These are phyloP conservation scores for Aspergillus hancockii DNA, from an alignment of 495 filamentous ascomycete genomes.

Conservation along the genomic window DNA sequence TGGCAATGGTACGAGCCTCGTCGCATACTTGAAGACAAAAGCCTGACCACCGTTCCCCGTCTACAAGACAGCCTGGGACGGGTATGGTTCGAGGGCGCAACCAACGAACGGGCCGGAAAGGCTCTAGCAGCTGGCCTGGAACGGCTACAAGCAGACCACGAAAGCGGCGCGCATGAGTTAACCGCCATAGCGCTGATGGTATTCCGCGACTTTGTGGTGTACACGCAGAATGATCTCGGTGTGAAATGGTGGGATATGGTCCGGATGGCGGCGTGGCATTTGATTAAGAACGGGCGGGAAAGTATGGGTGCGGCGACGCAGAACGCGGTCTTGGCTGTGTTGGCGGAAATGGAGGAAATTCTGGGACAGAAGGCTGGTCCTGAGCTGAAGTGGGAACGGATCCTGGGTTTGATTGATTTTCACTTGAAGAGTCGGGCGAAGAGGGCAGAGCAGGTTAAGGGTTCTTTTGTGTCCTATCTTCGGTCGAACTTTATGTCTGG, in stretches of 20 bases:
- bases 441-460: conserved; percentile 29
- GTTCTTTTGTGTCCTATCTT: conserved; percentile 39
- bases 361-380: conserved; percentile 17
- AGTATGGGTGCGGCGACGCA: conserved; percentile 64
- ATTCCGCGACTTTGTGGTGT: conserved; percentile 44
- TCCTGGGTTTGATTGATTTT: conserved; percentile 30
- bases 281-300: conserved; percentile 61
- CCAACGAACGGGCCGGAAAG: conserved; percentile 39
- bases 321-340: conserved; percentile 47
- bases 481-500: conserved; percentile 27
- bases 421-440: conserved; percentile 32
- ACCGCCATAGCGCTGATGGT: conserved; percentile 48
- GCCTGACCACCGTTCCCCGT: conserved; percentile 54
- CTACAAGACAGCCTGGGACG: conserved; percentile 56
- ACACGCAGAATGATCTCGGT: conserved; percentile 20
- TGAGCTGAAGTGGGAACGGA: conserved; percentile 26
- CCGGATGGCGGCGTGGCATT: conserved; percentile 61
- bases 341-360: conserved; percentile 39
- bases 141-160: conserved; percentile 50
- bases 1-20: conserved; percentile 58
- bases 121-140: conserved; percentile 48
- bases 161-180: conserved; percentile 59
- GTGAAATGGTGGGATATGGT: conserved; percentile 54
- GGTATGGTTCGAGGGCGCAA: conserved; percentile 55
- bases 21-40: conserved; percentile 37